These are phyloP conservation scores for Cercospora zeae-maydis DNA, from an alignment of 2,329 filamentous ascomycete genomes.

Conservation along the genomic window DNA sequence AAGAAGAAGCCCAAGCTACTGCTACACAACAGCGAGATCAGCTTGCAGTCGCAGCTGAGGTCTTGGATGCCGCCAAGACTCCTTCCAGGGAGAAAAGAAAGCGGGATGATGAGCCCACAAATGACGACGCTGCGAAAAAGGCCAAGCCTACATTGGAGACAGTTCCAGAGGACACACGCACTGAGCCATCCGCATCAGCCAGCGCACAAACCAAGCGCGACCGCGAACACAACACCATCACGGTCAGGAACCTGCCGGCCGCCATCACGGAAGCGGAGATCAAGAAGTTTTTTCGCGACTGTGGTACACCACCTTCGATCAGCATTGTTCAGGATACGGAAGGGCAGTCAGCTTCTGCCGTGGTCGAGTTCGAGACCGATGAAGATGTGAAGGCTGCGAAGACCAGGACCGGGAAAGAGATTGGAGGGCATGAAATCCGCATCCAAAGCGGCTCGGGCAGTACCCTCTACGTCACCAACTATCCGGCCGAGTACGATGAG, in stretches of 20 bases:
- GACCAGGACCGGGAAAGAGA: conserved; percentile 74
- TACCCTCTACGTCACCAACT: conserved; percentile 89
- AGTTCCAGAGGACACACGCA: conserved; percentile 31
- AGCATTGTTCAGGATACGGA: conserved; percentile 63
- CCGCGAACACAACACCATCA: conserved; percentile 81
- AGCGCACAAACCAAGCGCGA: conserved; percentile 63
- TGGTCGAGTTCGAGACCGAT: conserved; percentile 78
- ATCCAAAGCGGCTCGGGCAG: conserved; percentile 72
- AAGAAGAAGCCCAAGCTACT: conserved; percentile 60
- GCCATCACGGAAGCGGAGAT: conserved; percentile 69
- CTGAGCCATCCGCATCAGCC: conserved; percentile 38
- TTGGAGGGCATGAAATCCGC: conserved; percentile 68
- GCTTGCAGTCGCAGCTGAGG: conserved; percentile 32
- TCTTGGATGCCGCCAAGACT: conserved; percentile 20
- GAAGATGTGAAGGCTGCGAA: conserved; percentile 80
- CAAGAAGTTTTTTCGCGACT: conserved; percentile 86
- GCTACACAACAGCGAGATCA: conserved; percentile 32
- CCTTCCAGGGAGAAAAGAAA: conserved; percentile 63
- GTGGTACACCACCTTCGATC: conserved; percentile 77
- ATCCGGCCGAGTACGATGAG: conserved; percentile 72
- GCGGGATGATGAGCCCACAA: conserved; percentile 56
- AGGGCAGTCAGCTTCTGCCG: conserved; percentile 61
- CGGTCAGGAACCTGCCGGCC: conserved; percentile 71
- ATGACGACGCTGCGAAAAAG: conserved; percentile 61
- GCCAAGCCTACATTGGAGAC: conserved; percentile 47